phyloP scores from a whole-genome alignment of 2,329 filamentous ascomycete species.

The Mollisia scopiformis region DNA sequence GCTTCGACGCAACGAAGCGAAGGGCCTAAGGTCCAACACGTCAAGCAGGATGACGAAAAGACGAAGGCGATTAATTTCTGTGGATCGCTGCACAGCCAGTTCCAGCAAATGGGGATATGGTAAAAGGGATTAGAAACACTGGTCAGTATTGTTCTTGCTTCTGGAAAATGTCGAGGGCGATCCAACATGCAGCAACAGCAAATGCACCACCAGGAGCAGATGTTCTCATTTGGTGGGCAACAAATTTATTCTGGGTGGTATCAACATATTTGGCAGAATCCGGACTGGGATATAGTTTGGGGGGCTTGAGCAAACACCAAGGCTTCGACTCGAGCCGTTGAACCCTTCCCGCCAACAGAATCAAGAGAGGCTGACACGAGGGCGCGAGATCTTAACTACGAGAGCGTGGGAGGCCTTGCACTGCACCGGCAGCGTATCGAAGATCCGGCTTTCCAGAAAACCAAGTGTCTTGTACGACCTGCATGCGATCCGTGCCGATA shows the following conservation, averaged over 20 bases:
- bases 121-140: background rate
- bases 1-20: no score
- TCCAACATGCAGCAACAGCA: background rate
- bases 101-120: background rate
- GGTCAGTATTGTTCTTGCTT: background rate
- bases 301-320: slow-evolving; percentile 8
- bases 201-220: background rate
- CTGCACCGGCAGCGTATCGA: background rate
- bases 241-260: background rate
- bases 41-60: slow-evolving; percentile 26
- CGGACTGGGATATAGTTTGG: slow-evolving; percentile 1
- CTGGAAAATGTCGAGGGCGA: background rate
- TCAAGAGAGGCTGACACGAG: slow-evolving; percentile 30
- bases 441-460: slow-evolving; percentile 1
- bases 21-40: slow-evolving; percentile 16
- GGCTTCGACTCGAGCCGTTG: slow-evolving; percentile 8
- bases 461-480: slow-evolving; percentile 8
- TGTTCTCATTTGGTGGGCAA: background rate
- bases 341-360: slow-evolving; percentile 26
- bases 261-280: slow-evolving; percentile 6
- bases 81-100: slow-evolving; percentile 9
- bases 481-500: slow-evolving; percentile 8
- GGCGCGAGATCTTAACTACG: slow-evolving; percentile 1
- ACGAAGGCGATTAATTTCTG: slow-evolving; percentile 14
- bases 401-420: background rate